These are phyloP conservation scores for Amniculicola lignicola DNA, from an alignment of 495 filamentous ascomycete species.

Conservation along the genomic window DNA sequence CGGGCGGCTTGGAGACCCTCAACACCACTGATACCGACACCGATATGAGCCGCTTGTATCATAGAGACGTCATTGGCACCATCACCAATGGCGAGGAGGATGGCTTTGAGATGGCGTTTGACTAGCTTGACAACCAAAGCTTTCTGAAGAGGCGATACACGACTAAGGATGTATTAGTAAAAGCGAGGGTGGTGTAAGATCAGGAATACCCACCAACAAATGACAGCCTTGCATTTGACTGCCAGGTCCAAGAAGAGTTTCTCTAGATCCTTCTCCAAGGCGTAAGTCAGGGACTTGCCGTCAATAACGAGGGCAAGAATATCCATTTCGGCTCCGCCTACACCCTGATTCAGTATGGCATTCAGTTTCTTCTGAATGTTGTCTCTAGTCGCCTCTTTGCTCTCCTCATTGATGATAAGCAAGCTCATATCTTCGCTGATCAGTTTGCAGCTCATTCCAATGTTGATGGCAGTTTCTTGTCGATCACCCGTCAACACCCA, in stretches of 20 bases:
- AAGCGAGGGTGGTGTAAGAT: background rate
- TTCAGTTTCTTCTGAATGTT: slow-evolving; percentile 90
- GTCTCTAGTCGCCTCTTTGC: slow-evolving; percentile 66
- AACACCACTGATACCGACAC: slow-evolving; percentile 94
- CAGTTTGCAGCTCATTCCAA: slow-evolving; percentile 98
- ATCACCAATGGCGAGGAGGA: slow-evolving; percentile 93
- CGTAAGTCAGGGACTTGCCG: slow-evolving; percentile 90
- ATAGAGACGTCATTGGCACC: slow-evolving; percentile 99
- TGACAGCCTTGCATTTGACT: slow-evolving; percentile 94
- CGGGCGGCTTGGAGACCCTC: slow-evolving; percentile 98
- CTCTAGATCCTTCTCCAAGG: slow-evolving; percentile 90
- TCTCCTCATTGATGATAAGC: slow-evolving; percentile 92
- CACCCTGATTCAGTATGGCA: slow-evolving; percentile 74
- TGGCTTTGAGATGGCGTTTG: slow-evolving; percentile 88
- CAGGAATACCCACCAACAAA: slow-evolving; percentile 71
- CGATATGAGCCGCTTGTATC: slow-evolving; percentile 99
- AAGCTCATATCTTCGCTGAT: slow-evolving; percentile 99
- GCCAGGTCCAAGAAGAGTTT: slow-evolving; percentile 91
- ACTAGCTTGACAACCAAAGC: slow-evolving; percentile 98
- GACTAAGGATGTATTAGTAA: slow-evolving; percentile 47
- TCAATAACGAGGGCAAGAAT: slow-evolving; percentile 94
- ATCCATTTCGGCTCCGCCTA: slow-evolving; percentile 72
- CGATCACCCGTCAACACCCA: slow-evolving; percentile 98
- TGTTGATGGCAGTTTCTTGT: slow-evolving; percentile 99
- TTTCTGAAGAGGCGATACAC: slow-evolving; percentile 98